These are phyloP conservation scores for Priceomyces carsonii DNA, from an alignment of 805 yeast genomes.

Conservation along the genomic window DNA sequence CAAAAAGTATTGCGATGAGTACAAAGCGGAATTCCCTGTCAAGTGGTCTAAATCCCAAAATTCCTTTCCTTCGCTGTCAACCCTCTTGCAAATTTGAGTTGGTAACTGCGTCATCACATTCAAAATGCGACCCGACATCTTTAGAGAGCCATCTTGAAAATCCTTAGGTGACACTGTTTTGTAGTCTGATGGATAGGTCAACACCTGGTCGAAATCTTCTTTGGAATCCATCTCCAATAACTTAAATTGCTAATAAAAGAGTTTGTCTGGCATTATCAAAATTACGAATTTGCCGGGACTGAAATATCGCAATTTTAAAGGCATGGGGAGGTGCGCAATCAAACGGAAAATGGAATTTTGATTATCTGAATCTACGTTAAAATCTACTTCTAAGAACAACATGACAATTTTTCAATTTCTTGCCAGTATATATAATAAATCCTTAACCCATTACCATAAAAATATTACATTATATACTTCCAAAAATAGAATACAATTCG, in stretches of 20 bases:
- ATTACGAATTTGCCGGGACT: no score
- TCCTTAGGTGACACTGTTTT: constrained; percentile 29
- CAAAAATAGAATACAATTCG: constrained; percentile 18
- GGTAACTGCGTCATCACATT: constrained; percentile 71
- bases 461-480: constrained; percentile 22
- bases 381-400: no score
- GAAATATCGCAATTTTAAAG: no score
- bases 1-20: constrained; percentile 69
- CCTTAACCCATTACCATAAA: constrained; percentile 23
- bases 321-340: no score
- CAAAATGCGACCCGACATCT: constrained; percentile 65
- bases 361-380: no score
- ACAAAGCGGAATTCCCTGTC: constrained; percentile 83
- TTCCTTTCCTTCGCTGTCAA: constrained; percentile 27
- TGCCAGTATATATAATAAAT: constrained; percentile 20
- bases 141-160: constrained; percentile 25
- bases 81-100: constrained; percentile 51
- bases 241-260: no score
- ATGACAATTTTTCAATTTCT: constrained; percentile 16
- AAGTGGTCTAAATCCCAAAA: constrained; percentile 61
- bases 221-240: constrained; percentile 4
- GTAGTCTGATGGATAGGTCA: constrained; percentile 22
- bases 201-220: constrained; percentile 11
- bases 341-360: no score
- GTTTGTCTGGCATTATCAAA: no score